A percentile compares a stretch with the other conserved stretches of the same genome.
Conservation (phyloP, 2,329 filamentous ascomycete species). For the Diaporthe eres region DNA sequence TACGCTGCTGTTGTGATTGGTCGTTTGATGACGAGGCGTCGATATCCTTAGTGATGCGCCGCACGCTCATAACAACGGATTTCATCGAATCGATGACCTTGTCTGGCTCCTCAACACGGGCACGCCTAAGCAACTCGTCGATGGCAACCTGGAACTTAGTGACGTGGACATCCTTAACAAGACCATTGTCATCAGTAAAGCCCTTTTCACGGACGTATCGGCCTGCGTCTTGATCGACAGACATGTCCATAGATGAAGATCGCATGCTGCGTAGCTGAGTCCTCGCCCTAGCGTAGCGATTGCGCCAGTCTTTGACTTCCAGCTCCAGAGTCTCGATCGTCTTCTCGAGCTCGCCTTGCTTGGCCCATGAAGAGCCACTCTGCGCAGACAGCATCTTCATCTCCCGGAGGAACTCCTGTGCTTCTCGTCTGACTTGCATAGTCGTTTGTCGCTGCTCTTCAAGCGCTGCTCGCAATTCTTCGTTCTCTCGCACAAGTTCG, state of each 20-base stretch:
- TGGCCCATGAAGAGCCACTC: slow-evolving; percentile 83
- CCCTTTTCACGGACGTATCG: slow-evolving; percentile 75
- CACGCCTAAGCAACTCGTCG: slow-evolving; percentile 87
- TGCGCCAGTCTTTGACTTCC: slow-evolving; percentile 91
- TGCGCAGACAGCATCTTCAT: slow-evolving; percentile 90
- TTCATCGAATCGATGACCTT: slow-evolving; percentile 90
- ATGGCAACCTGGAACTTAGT: slow-evolving; percentile 96
- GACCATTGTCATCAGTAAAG: slow-evolving; percentile 78
- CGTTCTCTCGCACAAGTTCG: slow-evolving; percentile 77
- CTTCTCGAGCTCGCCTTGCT: slow-evolving; percentile 82
- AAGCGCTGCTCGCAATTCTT: slow-evolving; percentile 75
- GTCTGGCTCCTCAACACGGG: slow-evolving; percentile 80
- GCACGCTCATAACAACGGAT: slow-evolving; percentile 83
- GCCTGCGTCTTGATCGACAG: slow-evolving; percentile 78
- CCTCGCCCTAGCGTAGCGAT: slow-evolving; percentile 88
- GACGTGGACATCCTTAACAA: slow-evolving; percentile 92
- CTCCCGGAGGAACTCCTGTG: slow-evolving; percentile 85
- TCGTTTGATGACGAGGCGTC: slow-evolving; percentile 69
- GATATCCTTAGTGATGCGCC: slow-evolving; percentile 87
- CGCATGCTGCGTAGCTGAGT: slow-evolving; percentile 87
- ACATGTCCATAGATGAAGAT: slow-evolving; percentile 82
- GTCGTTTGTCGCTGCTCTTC: slow-evolving; percentile 85
- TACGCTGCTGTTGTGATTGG: slow-evolving; percentile 69
- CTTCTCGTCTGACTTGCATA: slow-evolving; percentile 88
- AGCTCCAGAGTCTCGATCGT: slow-evolving; percentile 83